Percentiles rank a stretch among this genome's conserved stretches.
Conservation (phyloP, 371 early-diverging fungal species). For the Saksenaea oblongispora region DNA sequence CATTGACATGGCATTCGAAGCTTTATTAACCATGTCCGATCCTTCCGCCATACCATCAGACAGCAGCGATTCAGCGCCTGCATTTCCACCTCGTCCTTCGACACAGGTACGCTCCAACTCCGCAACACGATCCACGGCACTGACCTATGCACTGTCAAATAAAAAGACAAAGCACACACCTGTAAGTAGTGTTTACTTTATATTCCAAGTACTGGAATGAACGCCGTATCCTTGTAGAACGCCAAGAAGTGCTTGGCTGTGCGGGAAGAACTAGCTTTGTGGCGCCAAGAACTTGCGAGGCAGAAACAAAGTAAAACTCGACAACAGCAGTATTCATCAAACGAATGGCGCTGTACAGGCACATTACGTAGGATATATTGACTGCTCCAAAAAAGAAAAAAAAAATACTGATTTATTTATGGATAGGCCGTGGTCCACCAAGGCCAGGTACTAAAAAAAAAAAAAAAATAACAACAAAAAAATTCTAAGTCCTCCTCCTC, state of each 20-base stretch:
- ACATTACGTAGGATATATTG: background rate
- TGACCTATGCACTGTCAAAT: background rate
- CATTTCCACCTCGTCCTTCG: background rate
- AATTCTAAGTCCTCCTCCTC: background rate
- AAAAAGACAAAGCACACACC: background rate
- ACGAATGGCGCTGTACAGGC: background rate
- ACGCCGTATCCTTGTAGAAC: background rate
- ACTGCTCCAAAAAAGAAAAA: background rate
- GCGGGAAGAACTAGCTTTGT: constrained; percentile 19
- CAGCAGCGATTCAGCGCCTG: background rate
- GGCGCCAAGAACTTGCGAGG: constrained; percentile 23
- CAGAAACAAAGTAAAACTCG: background rate
- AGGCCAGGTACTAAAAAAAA: background rate
- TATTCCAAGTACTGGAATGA: no score
- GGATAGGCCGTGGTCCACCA: background rate
- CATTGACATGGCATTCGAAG: constrained; percentile 20
- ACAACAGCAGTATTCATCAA: background rate
- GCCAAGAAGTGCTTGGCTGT: constrained; percentile 2
- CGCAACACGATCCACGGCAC: background rate
- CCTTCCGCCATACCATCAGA: background rate
- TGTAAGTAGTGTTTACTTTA: no score
- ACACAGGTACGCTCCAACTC: background rate
- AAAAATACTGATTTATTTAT: background rate
- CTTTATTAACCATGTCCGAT: constrained; percentile 18
- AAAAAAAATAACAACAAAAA: background rate